Percentiles rank a stretch among this genome's conserved stretches.
Conservation (phyloP, 768 basidiomycete genomes). For the Leccinellum rugosiceps region DNA sequence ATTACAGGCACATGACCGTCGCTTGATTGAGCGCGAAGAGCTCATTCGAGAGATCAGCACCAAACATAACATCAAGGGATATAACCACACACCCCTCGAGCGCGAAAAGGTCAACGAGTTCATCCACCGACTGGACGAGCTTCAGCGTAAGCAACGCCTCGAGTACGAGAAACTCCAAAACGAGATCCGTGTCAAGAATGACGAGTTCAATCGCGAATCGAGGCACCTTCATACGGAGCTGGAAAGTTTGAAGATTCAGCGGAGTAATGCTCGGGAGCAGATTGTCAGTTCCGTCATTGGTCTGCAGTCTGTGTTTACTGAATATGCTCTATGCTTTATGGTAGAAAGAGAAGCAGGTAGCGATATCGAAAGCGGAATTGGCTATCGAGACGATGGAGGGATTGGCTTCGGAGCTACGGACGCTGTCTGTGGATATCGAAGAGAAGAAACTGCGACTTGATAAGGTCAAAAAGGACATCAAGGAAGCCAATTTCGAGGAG, state of each 20-base stretch:
- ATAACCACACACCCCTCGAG: constrained; percentile 64
- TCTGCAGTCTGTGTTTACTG: background rate
- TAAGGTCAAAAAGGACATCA: constrained; percentile 57
- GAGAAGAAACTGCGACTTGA: constrained; percentile 62
- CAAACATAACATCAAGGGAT: constrained; percentile 72
- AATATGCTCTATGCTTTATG: background rate
- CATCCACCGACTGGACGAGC: constrained; percentile 56
- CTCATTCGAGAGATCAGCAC: constrained; percentile 68
- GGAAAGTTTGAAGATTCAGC: constrained; percentile 53
- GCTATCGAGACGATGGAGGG: constrained; percentile 55
- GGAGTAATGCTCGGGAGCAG: constrained; percentile 49
- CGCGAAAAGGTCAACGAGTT: constrained; percentile 74
- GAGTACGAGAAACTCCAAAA: constrained; percentile 69
- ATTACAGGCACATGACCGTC: constrained; percentile 66
- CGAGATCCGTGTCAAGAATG: constrained; percentile 52
- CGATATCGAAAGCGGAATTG: constrained; percentile 51
- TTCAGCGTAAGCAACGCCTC: constrained; percentile 57
- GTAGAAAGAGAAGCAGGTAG: constrained; percentile 49
- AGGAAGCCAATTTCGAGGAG: constrained; percentile 61
- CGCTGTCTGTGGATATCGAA: constrained; percentile 59
- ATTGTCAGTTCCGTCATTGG: constrained; percentile 42
- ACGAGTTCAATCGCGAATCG: constrained; percentile 63
- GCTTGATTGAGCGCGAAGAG: constrained; percentile 67
- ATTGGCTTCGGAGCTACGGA: constrained; percentile 51
- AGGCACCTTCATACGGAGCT: constrained; percentile 54